phyloP scores from a whole-genome alignment of 2,329 filamentous ascomycete genomes.

The Colletotrichum eleusines region DNA sequence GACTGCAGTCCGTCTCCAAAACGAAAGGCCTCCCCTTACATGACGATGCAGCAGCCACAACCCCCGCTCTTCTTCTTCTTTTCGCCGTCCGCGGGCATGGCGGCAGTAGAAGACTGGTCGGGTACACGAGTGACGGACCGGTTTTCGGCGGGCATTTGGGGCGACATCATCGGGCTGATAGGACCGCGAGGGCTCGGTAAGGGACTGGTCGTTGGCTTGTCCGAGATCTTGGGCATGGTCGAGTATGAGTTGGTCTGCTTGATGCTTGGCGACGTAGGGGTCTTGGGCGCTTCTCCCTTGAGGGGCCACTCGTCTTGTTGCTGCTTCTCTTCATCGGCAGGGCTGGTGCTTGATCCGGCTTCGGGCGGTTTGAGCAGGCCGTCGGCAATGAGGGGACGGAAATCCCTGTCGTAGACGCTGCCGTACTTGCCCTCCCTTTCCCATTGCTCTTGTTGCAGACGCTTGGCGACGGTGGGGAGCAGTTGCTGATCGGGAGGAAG shows the following conservation, averaged over 20 bases:
- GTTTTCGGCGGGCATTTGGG: conserved; percentile 50
- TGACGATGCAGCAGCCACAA: conserved; percentile 66
- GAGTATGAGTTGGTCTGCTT: conserved; percentile 67
- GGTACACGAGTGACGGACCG: conserved; percentile 44
- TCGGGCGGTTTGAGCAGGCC: conserved; percentile 62
- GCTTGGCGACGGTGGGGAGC: conserved; percentile 90
- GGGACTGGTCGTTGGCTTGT: conserved; percentile 55
- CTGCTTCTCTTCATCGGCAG: conserved; percentile 49
- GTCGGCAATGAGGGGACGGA: conserved; percentile 83
- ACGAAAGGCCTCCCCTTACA: conserved; percentile 52
- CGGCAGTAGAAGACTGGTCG: conserved; percentile 31
- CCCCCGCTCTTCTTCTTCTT: conserved; percentile 56
- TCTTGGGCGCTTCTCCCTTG: conserved; percentile 60
- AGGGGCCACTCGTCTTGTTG: conserved; percentile 70
- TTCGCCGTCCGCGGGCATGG: conserved; percentile 43
- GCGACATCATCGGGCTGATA: conserved; percentile 41
- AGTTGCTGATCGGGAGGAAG: conserved; percentile 96
- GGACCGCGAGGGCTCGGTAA: conserved; percentile 62
- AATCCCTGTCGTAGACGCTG: conserved; percentile 87
- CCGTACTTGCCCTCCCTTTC: conserved; percentile 91
- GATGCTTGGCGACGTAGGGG: conserved; percentile 53
- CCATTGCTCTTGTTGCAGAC: conserved; percentile 95
- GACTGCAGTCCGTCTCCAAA: background rate
- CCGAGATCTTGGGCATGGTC: conserved; percentile 71
- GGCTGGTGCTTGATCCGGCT: conserved; percentile 42